phyloP scores from a whole-genome alignment of 306 rosid species.

The Rosa multiflora region DNA sequence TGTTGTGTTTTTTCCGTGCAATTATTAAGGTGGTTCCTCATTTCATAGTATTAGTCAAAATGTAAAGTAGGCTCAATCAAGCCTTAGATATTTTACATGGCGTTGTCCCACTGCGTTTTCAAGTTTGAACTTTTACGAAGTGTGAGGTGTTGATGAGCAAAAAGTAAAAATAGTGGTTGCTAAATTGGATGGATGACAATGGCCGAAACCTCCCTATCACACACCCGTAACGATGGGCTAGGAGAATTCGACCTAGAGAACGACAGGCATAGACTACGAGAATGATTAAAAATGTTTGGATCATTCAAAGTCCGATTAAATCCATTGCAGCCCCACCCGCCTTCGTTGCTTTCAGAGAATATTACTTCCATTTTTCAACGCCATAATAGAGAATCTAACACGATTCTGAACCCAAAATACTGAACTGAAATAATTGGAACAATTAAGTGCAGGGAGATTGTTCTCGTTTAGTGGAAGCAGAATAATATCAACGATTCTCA shows the following conservation, averaged over 20 bases:
- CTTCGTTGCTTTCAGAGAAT: neutral
- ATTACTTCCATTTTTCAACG: neutral
- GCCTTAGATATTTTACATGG: too few species aligned
- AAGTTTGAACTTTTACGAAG: too few species aligned
- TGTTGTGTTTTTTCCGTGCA: too few species aligned
- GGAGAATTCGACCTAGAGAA: neutral
- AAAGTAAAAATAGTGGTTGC: neutral
- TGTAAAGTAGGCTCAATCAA: too few species aligned
- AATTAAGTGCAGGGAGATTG: neutral
- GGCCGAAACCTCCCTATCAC: neutral
- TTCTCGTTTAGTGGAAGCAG: neutral
- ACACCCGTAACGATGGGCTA: neutral
- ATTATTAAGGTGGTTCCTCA: too few species aligned
- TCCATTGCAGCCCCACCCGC: neutral
- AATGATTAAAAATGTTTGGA: constrained; percentile 1
- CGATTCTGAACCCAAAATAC: neutral
- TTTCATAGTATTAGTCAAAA: too few species aligned
- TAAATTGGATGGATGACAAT: constrained; percentile 5
- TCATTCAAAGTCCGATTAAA: neutral
- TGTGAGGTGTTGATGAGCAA: too few species aligned
- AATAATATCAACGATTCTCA: neutral
- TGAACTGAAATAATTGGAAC: neutral
- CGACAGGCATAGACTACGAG: neutral
- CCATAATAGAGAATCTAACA: neutral
- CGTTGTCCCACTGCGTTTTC: too few species aligned